Base-by-base conservation (phyloP, 208 protist species). In the Crithidia brevicula region DNA sequence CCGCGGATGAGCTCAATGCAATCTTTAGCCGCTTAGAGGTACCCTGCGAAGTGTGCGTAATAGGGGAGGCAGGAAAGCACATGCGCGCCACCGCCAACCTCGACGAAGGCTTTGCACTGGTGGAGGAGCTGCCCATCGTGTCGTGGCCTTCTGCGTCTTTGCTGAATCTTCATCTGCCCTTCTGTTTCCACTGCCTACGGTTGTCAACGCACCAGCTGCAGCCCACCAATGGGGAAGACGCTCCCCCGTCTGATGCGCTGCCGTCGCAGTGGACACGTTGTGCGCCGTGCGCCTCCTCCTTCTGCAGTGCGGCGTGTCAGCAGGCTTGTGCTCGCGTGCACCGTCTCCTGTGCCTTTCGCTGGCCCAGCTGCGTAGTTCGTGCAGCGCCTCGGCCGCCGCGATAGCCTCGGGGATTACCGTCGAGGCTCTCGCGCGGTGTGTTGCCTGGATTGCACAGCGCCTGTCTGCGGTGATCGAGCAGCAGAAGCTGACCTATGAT, bases 121-220 rank as follows among this genome's bases (percentile, higher is more conserved):
- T 95, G 36, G 86, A 95, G 69, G 89, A 95, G 64, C 20, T 80
- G 25, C 89, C 89, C 4, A 78, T 95, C 18, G 79, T 91, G 4
- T 89, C 82, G 27, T 95, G 89, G 89, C 86, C 86, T 4, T 72
- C 81, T 1, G 52, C 72, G 16, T 51, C 67, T 11, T 72, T 83
- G 20, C 33, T 90, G 22, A 20, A 46, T n/a, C 63, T 85, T 45
- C 36, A 34, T 22, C 34, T 80, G 30, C 78, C 75, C 16, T 93
- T 89, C 54, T 94, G 88, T 62, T 85, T 80, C 34, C 75, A 88
- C 52, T 94, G 88, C 57, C 81, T 94, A n/a, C 72, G 80, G n/a
- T 65, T 74, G 13, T 36, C 76, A 38, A 36, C 47, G 4, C 63
- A 72, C 22, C 65, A 50, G 10, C 63, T 27, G 1, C 25, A 15